These are phyloP conservation scores for Lasiodiplodia sp. DNA, from an alignment of 2,329 filamentous ascomycete genomes.

Conservation along the genomic window DNA sequence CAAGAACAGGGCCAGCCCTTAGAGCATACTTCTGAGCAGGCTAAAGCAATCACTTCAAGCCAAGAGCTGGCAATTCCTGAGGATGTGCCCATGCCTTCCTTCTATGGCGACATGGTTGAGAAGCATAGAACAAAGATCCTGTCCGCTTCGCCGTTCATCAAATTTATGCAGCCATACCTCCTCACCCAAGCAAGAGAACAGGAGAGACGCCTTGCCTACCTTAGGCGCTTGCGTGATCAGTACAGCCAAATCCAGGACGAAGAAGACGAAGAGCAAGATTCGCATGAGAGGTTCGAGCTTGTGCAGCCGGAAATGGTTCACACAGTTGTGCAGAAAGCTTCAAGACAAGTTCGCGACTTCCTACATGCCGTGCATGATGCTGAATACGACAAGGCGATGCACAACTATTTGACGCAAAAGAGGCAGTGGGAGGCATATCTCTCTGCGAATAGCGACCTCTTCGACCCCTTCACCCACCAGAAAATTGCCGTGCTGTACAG, in stretches of 20 bases:
- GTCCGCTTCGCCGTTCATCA: conserved; percentile 95
- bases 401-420: conserved; percentile 93
- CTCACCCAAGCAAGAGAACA: conserved; percentile 91
- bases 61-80: conserved; percentile 62
- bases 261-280: conserved; percentile 39
- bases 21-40: conserved; percentile 24
- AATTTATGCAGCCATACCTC: conserved; percentile 91
- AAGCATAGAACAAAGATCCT: conserved; percentile 93
- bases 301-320: conserved; percentile 97
- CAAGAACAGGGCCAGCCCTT: neutral
- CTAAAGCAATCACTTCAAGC: conserved; percentile 45
- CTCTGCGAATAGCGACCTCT: conserved; percentile 81
- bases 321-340: conserved; percentile 77
- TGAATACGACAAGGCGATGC: conserved; percentile 92
- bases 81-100: conserved; percentile 86
- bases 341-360: conserved; percentile 89
- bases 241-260: conserved; percentile 51
- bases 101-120: conserved; percentile 93
- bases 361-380: conserved; percentile 94
- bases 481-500: conserved; percentile 96
- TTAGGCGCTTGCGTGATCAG: conserved; percentile 84
- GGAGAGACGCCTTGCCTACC: conserved; percentile 81
- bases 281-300: conserved; percentile 78
- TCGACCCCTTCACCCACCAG: conserved; percentile 94
- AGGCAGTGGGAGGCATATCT: conserved; percentile 97